A percentile compares a stretch with the other conserved stretches of the same genome.
Conservation (phyloP, 805 yeast species). For the Sugiyamaella floridensis region DNA sequence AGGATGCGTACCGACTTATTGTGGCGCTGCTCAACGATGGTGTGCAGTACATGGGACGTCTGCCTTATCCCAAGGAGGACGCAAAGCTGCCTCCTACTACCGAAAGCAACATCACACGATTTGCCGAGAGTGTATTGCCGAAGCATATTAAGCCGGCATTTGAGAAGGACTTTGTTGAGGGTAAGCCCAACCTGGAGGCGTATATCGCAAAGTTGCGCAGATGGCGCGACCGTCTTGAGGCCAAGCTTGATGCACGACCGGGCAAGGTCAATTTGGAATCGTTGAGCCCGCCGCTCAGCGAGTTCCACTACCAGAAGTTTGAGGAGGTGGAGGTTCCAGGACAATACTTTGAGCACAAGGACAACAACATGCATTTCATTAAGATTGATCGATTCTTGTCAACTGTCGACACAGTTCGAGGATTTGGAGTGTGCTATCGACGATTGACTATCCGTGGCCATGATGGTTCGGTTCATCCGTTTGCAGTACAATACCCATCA, state of each 20-base stretch:
- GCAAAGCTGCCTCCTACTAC: slow-evolving; percentile 86
- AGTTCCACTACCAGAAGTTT: slow-evolving; percentile 96
- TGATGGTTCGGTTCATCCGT: slow-evolving; percentile 85
- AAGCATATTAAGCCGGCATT: slow-evolving; percentile 83
- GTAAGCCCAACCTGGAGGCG: slow-evolving; percentile 81
- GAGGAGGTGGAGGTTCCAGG: slow-evolving; percentile 98
- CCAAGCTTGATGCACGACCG: slow-evolving; percentile 79
- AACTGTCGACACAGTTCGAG: slow-evolving; percentile 78
- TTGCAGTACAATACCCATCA: slow-evolving; percentile 96
- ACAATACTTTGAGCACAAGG: slow-evolving; percentile 83
- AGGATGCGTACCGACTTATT: slow-evolving; percentile 89
- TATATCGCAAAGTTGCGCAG: slow-evolving; percentile 75
- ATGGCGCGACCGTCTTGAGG: slow-evolving; percentile 92
- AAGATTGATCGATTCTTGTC: slow-evolving; percentile 93
- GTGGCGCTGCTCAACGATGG: slow-evolving; percentile 92
- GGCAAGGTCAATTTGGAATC: slow-evolving; percentile 77
- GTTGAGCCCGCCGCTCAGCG: slow-evolving; percentile 89
- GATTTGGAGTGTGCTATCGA: slow-evolving; percentile 84
- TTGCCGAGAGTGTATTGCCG: slow-evolving; percentile 90
- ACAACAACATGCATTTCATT: slow-evolving; percentile 80
- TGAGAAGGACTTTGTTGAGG: slow-evolving; percentile 80
- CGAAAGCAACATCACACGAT: slow-evolving; percentile 76
- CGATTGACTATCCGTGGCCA: slow-evolving; percentile 85
- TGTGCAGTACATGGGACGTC: slow-evolving; percentile 77
- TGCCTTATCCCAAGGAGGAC: slow-evolving; percentile 81